Evolutionary conservation across 2,329 filamentous ascomycete genomes (phyloP), one percentile per base, ranked within the genome.

Genomic region (Exophiala viscosa): DNA sequence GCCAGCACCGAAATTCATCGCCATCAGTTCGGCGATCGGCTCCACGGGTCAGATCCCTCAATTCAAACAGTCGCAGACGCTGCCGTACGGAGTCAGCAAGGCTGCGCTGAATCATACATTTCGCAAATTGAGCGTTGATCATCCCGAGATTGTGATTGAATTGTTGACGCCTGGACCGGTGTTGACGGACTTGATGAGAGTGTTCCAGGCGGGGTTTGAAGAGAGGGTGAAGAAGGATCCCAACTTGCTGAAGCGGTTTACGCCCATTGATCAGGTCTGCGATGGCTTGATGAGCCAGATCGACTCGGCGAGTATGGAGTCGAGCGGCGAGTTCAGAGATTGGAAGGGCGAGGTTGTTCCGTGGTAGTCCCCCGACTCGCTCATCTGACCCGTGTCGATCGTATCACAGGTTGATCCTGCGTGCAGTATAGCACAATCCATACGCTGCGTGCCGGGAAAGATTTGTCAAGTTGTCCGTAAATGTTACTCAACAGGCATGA

Each of bases 11-110:
- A 64, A 65, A 36, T 50, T 61, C 28, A 48, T 61, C 8, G 48
- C 54, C 17, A 55, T 65, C 5, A 46, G 52, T 11, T 65, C 62
- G 7, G 58, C 56, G 4, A 57, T 65, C 36, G 64, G 45, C 3
- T 48, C 39, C 2, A 48, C 45, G 3, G 18, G 15, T 3, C 18
- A 14, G 13, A 28, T 44, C 31, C 32, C 39, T 1, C 10, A 50
- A 17, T 33, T 43, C 18, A 7, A 8, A 2, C 40, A 35, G 7
- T 60, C n/a, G n/a, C 17, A 38, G 15, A 42, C 28, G 2, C n/a
- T 52, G 13, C 23, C 50, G 14, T 54, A 54, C 34, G 50, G 50
- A 3, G 8, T 47, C 10, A 48, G 45, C 34, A 54, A 54, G 18
- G 41, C 50, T 6, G 50, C 45, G 11, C 23, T 54, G 41, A 48